Base-by-base conservation (phyloP, 768 basidiomycete species). In the Aureoboletus auriporus region DNA sequence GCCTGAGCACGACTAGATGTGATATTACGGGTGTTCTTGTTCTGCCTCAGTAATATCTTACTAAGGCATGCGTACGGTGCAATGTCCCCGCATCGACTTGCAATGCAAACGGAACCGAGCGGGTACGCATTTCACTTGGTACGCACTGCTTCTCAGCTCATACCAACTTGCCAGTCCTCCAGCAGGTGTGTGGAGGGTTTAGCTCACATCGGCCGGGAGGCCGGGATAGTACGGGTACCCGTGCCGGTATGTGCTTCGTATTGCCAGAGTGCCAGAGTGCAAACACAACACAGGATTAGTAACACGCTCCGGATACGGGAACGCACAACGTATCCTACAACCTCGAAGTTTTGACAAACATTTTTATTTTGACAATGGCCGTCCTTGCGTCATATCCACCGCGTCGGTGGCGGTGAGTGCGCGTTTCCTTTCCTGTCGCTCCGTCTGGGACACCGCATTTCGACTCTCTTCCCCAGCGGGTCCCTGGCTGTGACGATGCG, bases 401-500 rank as follows among this genome's bases (percentile, higher is more conserved):
- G 39, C 23, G 52, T 51, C 40, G 53, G 66, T 68, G 67, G 66
- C 66, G 59, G 51, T 69, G 63, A 60, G 45, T 41, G 49, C 67
- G 56, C 64, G 53, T 49, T 57, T 50, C 56, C 50, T 54, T 62
- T 59, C 46, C 13, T 37, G 73, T 58, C 69, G 39, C 47, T 69
- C 51, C 66, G 69, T 55, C 47, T 49, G 44, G 42, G 31, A 34
- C 61, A 63, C 67, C 46, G 65, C 64, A 38, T 61, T 56, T 54
- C 54, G 46, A 57, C 54, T 44, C 54, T 53, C 54, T 38, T 41
- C 52, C 58, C 48, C 50, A 57, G 57, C 66, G 61, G 59, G 46
- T 46, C 26, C 42, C 63, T 56, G 66, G 67, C 66, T 64, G 64
- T 67, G 66, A 69, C 49, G 17, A 58, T 50, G 54, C 56, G 50